phyloP scores from a whole-genome alignment of 2,329 filamentous ascomycete species.

The Penicillium janthinellum region DNA sequence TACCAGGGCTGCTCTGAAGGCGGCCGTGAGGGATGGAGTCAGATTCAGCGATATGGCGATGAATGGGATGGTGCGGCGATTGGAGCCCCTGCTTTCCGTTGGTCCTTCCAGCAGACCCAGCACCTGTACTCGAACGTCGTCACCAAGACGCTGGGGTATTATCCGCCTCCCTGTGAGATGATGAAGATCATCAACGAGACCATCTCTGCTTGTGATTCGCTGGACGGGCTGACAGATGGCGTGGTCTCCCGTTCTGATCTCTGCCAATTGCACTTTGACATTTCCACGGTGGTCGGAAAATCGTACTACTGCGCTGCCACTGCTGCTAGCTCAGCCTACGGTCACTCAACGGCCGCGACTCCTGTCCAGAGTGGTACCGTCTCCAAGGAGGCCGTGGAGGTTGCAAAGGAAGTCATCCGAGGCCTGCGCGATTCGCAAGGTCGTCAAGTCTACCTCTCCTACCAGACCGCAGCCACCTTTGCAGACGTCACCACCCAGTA shows the following conservation, averaged over 20 bases:
- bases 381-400: conserved; percentile 14
- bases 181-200: conserved; percentile 56
- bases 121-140: conserved; percentile 43
- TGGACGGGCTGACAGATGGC: conserved; percentile 57
- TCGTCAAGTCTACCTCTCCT: conserved; percentile 16
- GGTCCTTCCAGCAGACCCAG: conserved; percentile 44
- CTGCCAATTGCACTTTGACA: conserved; percentile 48
- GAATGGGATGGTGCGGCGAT: conserved; percentile 49
- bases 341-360: conserved; percentile 4
- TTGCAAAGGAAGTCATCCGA: conserved; percentile 13
- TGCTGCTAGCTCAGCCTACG: conserved; percentile 11
- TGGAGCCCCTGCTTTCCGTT: conserved; percentile 49
- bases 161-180: conserved; percentile 49
- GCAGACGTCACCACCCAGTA: conserved; percentile 17
- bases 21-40: conserved; percentile 50
- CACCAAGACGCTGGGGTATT: conserved; percentile 43
- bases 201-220: conserved; percentile 54
- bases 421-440: conserved; percentile 20
- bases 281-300: conserved; percentile 47
- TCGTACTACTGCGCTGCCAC: conserved; percentile 47
- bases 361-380: conserved; percentile 18
- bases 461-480: conserved; percentile 17
- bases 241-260: conserved; percentile 53
- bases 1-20: conserved; percentile 58
- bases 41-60: conserved; percentile 52